Conservation (phyloP, 2,329 filamentous ascomycete species). For the Pseudopithomyces maydicus region DNA sequence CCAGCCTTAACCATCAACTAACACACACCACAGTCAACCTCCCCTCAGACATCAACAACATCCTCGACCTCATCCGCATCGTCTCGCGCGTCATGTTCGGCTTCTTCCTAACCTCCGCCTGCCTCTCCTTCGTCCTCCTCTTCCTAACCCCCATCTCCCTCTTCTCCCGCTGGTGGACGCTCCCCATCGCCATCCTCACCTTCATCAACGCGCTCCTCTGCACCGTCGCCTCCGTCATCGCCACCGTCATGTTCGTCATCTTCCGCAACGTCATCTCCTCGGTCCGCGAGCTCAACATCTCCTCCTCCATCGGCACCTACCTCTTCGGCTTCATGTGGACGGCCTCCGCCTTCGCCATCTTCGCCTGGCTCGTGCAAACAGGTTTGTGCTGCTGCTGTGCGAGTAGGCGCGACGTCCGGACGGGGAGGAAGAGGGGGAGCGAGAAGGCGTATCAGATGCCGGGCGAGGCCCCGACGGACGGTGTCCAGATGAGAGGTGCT, state of each 20-base stretch:
- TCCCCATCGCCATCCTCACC: slow-evolving; percentile 71
- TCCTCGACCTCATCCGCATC: slow-evolving; percentile 74
- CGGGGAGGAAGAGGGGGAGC: slow-evolving; percentile 52
- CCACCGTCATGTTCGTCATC: slow-evolving; percentile 82
- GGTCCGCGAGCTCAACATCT: slow-evolving; percentile 76
- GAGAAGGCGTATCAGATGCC: slow-evolving; percentile 39
- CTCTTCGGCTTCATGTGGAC: slow-evolving; percentile 95
- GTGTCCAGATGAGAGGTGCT: not conserved
- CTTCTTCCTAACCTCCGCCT: slow-evolving; percentile 75
- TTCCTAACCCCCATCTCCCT: slow-evolving; percentile 63
- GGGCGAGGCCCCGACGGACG: not conserved
- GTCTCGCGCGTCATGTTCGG: slow-evolving; percentile 88
- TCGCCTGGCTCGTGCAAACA: slow-evolving; percentile 74
- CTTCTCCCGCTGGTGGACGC: slow-evolving; percentile 60
- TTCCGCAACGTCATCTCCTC: slow-evolving; percentile 76
- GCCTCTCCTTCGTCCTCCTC: slow-evolving; percentile 74
- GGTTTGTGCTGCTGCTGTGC: slow-evolving; percentile 80
- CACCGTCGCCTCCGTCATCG: slow-evolving; percentile 72
- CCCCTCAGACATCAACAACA: slow-evolving; percentile 72
- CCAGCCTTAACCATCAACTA: not conserved
- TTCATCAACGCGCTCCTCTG: slow-evolving; percentile 71
- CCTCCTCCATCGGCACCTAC: slow-evolving; percentile 61
- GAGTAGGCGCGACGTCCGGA: slow-evolving; percentile 59
- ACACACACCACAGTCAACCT: slow-evolving; percentile 65
- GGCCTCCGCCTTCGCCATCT: slow-evolving; percentile 66